Percentiles rank a stretch among this genome's conserved stretches.
Evolutionary conservation across 768 basidiomycete species (phyloP).

Genomic region (Pluteus cervinus): DNA sequence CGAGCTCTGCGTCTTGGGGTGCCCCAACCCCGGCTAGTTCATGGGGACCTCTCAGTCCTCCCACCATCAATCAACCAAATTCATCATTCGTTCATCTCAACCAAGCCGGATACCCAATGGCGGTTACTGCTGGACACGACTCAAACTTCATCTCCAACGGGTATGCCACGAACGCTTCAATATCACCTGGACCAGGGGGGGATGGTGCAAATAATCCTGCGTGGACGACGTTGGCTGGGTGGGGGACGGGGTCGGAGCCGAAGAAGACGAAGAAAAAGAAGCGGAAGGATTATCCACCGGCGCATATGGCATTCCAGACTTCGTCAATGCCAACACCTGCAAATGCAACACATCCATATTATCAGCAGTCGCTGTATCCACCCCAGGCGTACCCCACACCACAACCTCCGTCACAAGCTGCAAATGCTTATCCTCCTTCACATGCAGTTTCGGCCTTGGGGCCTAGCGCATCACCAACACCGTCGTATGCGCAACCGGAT

Average conservation of each 20-base stretch:
- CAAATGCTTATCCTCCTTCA: conserved; percentile 2
- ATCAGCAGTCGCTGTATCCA: too few species aligned
- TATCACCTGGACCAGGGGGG: conserved; percentile 5
- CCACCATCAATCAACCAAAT: too few species aligned
- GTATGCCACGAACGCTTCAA: conserved; percentile 15
- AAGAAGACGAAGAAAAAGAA: conserved; percentile 10
- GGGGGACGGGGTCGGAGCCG: conserved; percentile 6
- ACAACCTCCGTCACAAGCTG: too few species aligned
- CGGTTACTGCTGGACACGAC: background rate
- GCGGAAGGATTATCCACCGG: conserved; percentile 11
- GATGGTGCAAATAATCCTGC: conserved; percentile 1
- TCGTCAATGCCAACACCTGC: too few species aligned
- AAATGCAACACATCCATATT: too few species aligned
- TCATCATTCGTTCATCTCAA: too few species aligned
- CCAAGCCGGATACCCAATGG: too few species aligned
- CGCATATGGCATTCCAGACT: conserved; percentile 12
- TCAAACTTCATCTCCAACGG: background rate
- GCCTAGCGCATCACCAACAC: conserved; percentile 10
- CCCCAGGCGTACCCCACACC: too few species aligned
- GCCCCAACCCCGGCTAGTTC: conserved; percentile 14
- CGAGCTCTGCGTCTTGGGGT: conserved; percentile 10
- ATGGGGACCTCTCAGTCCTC: conserved; percentile 14
- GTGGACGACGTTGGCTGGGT: conserved; percentile 11
- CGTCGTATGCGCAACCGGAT: conserved; percentile 20
- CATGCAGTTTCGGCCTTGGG: conserved; percentile 1